phyloP scores from a whole-genome alignment of 2,329 filamentous ascomycete species.

The Chrysoporthe cubensis region DNA sequence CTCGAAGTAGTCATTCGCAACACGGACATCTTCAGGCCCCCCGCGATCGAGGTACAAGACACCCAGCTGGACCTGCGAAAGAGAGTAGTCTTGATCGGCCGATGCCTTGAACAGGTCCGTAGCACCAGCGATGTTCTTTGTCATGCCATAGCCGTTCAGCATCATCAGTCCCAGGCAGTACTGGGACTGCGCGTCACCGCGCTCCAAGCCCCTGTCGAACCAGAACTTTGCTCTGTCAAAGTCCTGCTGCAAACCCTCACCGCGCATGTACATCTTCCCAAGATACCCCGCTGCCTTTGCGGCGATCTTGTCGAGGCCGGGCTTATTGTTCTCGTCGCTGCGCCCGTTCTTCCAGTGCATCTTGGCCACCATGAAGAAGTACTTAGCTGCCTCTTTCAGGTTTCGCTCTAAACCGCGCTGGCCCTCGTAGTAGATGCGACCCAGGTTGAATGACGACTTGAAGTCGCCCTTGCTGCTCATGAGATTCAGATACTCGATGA shows the following conservation, averaged over 20 bases:
- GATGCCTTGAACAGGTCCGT: conserved; percentile 77
- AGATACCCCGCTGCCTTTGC: conserved; percentile 85
- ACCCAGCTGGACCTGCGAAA: conserved; percentile 82
- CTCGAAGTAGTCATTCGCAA: conserved; percentile 86
- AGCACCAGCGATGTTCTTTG: conserved; percentile 71
- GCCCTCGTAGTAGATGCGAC: conserved; percentile 87
- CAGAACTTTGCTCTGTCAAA: conserved; percentile 76
- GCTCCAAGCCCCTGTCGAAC: conserved; percentile 78
- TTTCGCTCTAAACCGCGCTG: conserved; percentile 75
- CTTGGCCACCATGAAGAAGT: conserved; percentile 79
- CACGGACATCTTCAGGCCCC: conserved; percentile 66
- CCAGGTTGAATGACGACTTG: conserved; percentile 84
- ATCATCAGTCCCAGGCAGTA: conserved; percentile 85
- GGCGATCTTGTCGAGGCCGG: conserved; percentile 75
- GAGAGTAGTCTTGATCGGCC: conserved; percentile 79
- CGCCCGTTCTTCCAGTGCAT: conserved; percentile 85
- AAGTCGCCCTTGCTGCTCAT: conserved; percentile 89
- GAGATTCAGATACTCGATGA: conserved; percentile 90
- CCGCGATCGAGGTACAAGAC: conserved; percentile 87
- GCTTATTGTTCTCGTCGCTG: conserved; percentile 68
- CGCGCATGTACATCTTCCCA: conserved; percentile 86
- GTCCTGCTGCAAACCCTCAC: conserved; percentile 81
- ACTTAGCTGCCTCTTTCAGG: conserved; percentile 73
- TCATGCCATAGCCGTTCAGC: conserved; percentile 72
- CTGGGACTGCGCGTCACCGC: conserved; percentile 81